Evolutionary conservation across 2,329 filamentous ascomycete genomes (phyloP), one percentile per base, ranked within the genome.

Genomic region (Colletotrichum sp.): DNA sequence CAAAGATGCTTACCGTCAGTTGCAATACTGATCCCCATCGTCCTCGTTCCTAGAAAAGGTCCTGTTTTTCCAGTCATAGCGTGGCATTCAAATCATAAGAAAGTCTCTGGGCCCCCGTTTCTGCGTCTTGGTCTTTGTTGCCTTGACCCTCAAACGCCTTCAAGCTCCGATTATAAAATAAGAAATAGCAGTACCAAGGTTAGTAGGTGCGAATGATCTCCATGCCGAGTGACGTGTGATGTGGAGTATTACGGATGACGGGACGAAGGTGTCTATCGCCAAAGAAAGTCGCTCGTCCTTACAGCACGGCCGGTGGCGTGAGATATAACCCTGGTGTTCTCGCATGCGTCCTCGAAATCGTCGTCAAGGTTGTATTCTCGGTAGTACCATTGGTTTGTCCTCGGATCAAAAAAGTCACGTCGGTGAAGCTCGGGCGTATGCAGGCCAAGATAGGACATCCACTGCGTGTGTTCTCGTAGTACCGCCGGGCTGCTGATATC

Each of bases 381-480:
- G 15, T 64, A 75, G 9, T 75, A 75, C 73, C 73, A 75, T 16
- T 72, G 69, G 55, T 34, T 59, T 10, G 69, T 75, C 32, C 64
- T 61, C 32, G 36, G 26, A 24, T 75, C 73, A 36, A 63, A 75
- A 36, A 75, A 75, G 10, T 73, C 73, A 18, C 73, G 69, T 15
- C 73, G 69, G 32, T 75, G 52, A 36, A 55, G 26, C 39, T 74
- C 75, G 21, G 64, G 71, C 8, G 64, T 68, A 8, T 76, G 76
- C 5, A 71, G 55, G 7, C 67, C 66, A 3, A 78, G 67, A 15
- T 77, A 74, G 16, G 68, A 57, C 67, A 78, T 63, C 77, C 77
- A 78, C 59, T 78, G 74, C 7, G 68, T 67, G 60, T 78, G 77
- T 55, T 78, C 75, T 12, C 67, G 60, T 57, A 77, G 63, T 34